These are phyloP conservation scores for Metschnikowia drakensbergensis DNA, from an alignment of 805 yeast genomes.

Conservation along the genomic window DNA sequence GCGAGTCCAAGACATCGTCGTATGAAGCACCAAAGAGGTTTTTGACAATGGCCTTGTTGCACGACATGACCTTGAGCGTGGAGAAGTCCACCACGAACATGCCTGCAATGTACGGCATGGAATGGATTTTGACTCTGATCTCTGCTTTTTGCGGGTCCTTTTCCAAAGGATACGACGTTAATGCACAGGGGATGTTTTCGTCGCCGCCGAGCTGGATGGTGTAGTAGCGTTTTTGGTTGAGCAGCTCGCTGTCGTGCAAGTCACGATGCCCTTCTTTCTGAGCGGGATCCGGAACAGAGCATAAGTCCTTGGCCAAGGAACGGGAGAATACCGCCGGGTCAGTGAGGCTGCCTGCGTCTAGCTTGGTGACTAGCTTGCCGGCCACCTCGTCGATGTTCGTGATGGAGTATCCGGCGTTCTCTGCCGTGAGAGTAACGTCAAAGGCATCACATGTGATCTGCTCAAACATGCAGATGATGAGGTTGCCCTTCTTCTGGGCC, in stretches of 20 bases:
- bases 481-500: slow-evolving; percentile 73
- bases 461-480: slow-evolving; percentile 81
- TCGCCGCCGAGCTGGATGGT: slow-evolving; percentile 46
- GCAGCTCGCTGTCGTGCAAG: slow-evolving; percentile 24
- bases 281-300: neutral
- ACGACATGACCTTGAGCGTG: slow-evolving; percentile 54
- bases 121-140: slow-evolving; percentile 62
- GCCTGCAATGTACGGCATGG: slow-evolving; percentile 86
- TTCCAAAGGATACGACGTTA: slow-evolving; percentile 57
- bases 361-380: slow-evolving; percentile 28
- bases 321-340: slow-evolving; percentile 24
- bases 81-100: slow-evolving; percentile 62
- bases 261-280: slow-evolving; percentile 18
- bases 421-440: slow-evolving; percentile 11
- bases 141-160: slow-evolving; percentile 37
- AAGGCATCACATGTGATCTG: slow-evolving; percentile 58
- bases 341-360: slow-evolving; percentile 15
- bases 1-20: slow-evolving; percentile 34
- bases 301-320: slow-evolving; percentile 25
- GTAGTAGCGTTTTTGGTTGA: slow-evolving; percentile 62
- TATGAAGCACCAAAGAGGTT: slow-evolving; percentile 71
- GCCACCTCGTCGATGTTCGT: slow-evolving; percentile 31
- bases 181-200: slow-evolving; percentile 67
- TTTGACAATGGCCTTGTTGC: slow-evolving; percentile 73
- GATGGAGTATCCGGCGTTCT: slow-evolving; percentile 17